Conservation (phyloP, 768 basidiomycete genomes). For the Lactarius deliciosus region DNA sequence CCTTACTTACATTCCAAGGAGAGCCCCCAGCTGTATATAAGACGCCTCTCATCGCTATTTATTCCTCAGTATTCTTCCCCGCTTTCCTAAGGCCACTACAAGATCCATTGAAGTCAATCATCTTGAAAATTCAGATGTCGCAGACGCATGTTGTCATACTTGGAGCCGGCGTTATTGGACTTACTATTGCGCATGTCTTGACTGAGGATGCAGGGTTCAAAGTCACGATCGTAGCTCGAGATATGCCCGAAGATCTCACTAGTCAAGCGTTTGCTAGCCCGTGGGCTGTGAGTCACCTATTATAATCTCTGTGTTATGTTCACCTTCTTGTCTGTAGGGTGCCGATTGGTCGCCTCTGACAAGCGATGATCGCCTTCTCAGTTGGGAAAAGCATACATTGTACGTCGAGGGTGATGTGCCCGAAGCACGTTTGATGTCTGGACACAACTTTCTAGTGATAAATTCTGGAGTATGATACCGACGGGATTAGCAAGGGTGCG, state of each 20-base stretch:
- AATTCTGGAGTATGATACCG: constrained; percentile 49
- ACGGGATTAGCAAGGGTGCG: constrained; percentile 43
- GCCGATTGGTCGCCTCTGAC: constrained; percentile 48
- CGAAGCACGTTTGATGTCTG: constrained; percentile 1
- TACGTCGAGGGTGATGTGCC: constrained; percentile 33
- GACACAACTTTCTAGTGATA: constrained; percentile 37
- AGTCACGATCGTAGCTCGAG: constrained; percentile 41
- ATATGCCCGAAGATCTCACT: constrained; percentile 41
- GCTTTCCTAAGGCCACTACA: too few species aligned
- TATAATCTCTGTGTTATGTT: background rate
- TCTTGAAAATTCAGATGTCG: constrained; percentile 5
- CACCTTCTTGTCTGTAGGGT: constrained; percentile 36
- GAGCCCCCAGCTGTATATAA: too few species aligned
- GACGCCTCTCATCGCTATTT: too few species aligned
- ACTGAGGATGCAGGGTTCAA: constrained; percentile 32
- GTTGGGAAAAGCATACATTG: constrained; percentile 47
- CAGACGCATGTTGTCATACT: constrained; percentile 38
- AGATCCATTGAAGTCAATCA: too few species aligned
- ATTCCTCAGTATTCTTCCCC: too few species aligned
- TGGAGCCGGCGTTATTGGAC: constrained; percentile 48
- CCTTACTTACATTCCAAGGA: too few species aligned
- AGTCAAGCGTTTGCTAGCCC: constrained; percentile 51
- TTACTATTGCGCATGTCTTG: constrained; percentile 42
- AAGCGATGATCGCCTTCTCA: constrained; percentile 37
- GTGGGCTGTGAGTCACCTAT: constrained; percentile 43